phyloP scores from a whole-genome alignment of 306 rosid genomes.

The Trifolium pratense region DNA sequence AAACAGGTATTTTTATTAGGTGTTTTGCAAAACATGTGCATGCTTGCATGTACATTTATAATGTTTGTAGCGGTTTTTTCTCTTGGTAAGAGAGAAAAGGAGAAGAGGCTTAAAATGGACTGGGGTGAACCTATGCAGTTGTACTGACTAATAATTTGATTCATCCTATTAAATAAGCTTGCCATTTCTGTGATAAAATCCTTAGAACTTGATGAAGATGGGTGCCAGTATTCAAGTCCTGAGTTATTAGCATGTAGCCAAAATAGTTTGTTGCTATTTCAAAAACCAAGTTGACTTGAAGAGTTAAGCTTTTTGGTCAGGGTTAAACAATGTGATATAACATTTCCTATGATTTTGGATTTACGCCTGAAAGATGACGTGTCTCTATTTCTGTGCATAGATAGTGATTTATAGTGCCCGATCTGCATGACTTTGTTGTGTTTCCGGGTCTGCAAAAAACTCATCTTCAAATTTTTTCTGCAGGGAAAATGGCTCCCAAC shows the following conservation, averaged over 20 bases:
- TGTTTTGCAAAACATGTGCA: background rate
- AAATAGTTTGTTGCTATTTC: slow-evolving; percentile 6
- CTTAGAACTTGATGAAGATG: background rate
- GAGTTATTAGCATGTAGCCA: slow-evolving; percentile 8
- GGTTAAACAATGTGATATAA: background rate
- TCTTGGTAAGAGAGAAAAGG: slow-evolving; percentile 9
- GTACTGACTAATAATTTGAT: background rate
- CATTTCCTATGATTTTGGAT: background rate
- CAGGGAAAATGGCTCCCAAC: slow-evolving; percentile 92
- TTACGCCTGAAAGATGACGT: slow-evolving; percentile 1
- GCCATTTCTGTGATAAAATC: background rate
- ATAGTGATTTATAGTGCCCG: slow-evolving; percentile 10
- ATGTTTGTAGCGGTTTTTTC: background rate
- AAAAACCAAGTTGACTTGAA: background rate
- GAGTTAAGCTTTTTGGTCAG: background rate
- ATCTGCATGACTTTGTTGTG: slow-evolving; percentile 3
- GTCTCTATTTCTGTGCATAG: background rate
- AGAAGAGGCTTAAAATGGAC: background rate
- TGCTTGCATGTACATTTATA: background rate
- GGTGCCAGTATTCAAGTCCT: slow-evolving; percentile 11
- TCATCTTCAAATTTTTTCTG: slow-evolving; percentile 27
- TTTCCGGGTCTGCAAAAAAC: slow-evolving; percentile 30
- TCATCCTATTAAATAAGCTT: background rate
- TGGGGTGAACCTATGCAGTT: background rate
- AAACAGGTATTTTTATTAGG: background rate